Percentiles rank a stretch among this genome's conserved stretches.
phyloP scores from a whole-genome alignment of 2,329 filamentous ascomycete species.

The Thielaviopsis populi region DNA sequence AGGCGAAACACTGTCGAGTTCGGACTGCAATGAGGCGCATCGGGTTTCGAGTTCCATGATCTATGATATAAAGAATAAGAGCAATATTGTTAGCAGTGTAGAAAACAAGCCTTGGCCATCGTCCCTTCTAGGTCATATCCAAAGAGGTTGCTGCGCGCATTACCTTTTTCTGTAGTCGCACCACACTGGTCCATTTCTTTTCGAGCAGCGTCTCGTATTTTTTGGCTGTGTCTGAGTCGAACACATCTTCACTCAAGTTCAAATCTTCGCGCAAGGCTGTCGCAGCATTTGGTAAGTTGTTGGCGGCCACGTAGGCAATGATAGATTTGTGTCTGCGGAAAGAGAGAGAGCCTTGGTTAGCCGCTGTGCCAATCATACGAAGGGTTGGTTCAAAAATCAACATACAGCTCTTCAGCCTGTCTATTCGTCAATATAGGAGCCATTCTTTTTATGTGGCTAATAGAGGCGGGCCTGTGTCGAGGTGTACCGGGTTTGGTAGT shows the following conservation, averaged over 20 bases:
- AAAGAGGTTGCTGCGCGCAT: slow-evolving; percentile 1
- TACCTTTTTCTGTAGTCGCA: slow-evolving; percentile 90
- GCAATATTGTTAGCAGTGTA: slow-evolving; percentile 2
- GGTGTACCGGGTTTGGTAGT: background rate
- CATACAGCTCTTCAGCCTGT: slow-evolving; percentile 81
- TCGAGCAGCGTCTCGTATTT: slow-evolving; percentile 90
- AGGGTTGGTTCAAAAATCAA: slow-evolving; percentile 19
- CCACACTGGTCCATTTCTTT: slow-evolving; percentile 97
- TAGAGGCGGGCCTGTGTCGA: background rate
- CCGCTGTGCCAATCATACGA: slow-evolving; percentile 11
- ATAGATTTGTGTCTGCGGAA: slow-evolving; percentile 70
- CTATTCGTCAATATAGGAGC: slow-evolving; percentile 59
- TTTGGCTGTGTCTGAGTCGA: slow-evolving; percentile 70
- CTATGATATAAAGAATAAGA: slow-evolving; percentile 29
- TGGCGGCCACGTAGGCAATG: slow-evolving; percentile 69
- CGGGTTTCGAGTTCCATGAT: slow-evolving; percentile 86
- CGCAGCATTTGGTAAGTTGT: slow-evolving; percentile 54
- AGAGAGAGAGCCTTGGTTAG: slow-evolving; percentile 13
- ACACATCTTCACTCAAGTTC: slow-evolving; percentile 51
- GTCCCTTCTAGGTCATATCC: slow-evolving; percentile 15
- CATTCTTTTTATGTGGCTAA: slow-evolving; percentile 34
- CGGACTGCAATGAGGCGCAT: slow-evolving; percentile 57
- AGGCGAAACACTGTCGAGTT: slow-evolving; percentile 70
- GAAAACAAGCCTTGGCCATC: background rate
- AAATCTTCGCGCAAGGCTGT: slow-evolving; percentile 61